Conservation (phyloP, 2,329 filamentous ascomycete species). For the Helotiales sp. region DNA sequence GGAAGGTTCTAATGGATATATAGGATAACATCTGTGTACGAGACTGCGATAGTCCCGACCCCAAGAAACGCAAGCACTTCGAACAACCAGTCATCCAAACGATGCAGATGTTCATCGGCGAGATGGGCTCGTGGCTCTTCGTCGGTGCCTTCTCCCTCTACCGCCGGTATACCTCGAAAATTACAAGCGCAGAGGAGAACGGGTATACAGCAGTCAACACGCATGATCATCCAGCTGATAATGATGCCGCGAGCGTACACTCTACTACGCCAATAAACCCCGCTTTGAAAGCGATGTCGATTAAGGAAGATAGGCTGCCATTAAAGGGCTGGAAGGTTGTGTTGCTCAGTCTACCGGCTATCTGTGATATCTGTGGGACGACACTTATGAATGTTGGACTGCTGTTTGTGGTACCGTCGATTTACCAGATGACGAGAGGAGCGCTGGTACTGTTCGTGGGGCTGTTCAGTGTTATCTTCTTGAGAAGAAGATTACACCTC, state of each 20-base stretch:
- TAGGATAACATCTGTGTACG: slow-evolving; percentile 96
- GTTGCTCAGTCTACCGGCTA: slow-evolving; percentile 81
- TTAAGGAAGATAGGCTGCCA: slow-evolving; percentile 60
- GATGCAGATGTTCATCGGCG: slow-evolving; percentile 96
- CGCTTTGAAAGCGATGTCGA: slow-evolving; percentile 57
- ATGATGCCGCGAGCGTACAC: slow-evolving; percentile 53
- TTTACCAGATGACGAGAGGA: slow-evolving; percentile 98
- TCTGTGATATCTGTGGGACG: slow-evolving; percentile 93
- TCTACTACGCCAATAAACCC: slow-evolving; percentile 51
- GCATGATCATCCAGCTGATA: slow-evolving; percentile 44
- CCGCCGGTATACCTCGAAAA: slow-evolving; percentile 57
- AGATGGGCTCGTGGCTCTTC: slow-evolving; percentile 95
- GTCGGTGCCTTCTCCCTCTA: slow-evolving; percentile 73
- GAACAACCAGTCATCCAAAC: slow-evolving; percentile 97
- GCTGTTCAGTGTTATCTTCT: slow-evolving; percentile 89
- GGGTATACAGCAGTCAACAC: slow-evolving; percentile 69
- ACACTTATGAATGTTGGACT: slow-evolving; percentile 97
- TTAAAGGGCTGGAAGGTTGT: slow-evolving; percentile 74
- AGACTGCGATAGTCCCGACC: slow-evolving; percentile 77
- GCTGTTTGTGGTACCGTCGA: slow-evolving; percentile 90
- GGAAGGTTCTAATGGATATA: slow-evolving; percentile 23
- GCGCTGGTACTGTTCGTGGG: slow-evolving; percentile 95
- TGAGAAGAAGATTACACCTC: slow-evolving; percentile 76
- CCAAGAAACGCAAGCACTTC: slow-evolving; percentile 72
- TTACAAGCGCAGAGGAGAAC: slow-evolving; percentile 52